phyloP scores from a whole-genome alignment of 805 yeast species.

The Candida silvicultrix region DNA sequence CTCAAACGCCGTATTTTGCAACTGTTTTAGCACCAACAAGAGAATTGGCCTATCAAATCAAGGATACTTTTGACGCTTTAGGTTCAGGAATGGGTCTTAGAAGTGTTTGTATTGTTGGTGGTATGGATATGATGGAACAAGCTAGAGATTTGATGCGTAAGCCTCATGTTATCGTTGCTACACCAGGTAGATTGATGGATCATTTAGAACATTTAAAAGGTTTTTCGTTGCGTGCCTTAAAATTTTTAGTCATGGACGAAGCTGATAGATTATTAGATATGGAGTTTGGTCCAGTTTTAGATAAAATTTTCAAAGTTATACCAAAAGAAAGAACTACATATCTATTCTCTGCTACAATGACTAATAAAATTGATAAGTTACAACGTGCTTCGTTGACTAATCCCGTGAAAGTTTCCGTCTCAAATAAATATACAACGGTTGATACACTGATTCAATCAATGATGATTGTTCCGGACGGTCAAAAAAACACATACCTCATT shows the following conservation, averaged over 20 bases:
- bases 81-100: slow-evolving; percentile 92
- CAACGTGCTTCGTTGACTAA: slow-evolving; percentile 86
- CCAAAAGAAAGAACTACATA: slow-evolving; percentile 83
- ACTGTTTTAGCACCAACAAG: slow-evolving; percentile 84
- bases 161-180: slow-evolving; percentile 93
- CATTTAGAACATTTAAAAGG: slow-evolving; percentile 92
- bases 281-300: slow-evolving; percentile 95
- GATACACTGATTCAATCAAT: slow-evolving; percentile 86
- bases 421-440: slow-evolving; percentile 85
- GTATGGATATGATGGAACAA: slow-evolving; percentile 98
- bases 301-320: slow-evolving; percentile 73
- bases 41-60: slow-evolving; percentile 81
- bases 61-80: slow-evolving; percentile 91
- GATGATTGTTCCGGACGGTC: slow-evolving; percentile 88
- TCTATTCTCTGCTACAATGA: slow-evolving; percentile 94
- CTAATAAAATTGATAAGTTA: slow-evolving; percentile 87
- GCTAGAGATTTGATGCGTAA: slow-evolving; percentile 89
- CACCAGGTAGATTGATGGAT: slow-evolving; percentile 92
- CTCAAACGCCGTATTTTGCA: slow-evolving; percentile 82
- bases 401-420: slow-evolving; percentile 89
- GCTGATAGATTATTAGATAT: slow-evolving; percentile 93
- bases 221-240: slow-evolving; percentile 69
- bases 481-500: slow-evolving; percentile 82
- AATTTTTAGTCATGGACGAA: slow-evolving; percentile 90
- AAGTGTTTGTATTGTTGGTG: slow-evolving; percentile 87